Conservation (phyloP, 345 rosid genomes). For the Arabidopsis suecica region DNA sequence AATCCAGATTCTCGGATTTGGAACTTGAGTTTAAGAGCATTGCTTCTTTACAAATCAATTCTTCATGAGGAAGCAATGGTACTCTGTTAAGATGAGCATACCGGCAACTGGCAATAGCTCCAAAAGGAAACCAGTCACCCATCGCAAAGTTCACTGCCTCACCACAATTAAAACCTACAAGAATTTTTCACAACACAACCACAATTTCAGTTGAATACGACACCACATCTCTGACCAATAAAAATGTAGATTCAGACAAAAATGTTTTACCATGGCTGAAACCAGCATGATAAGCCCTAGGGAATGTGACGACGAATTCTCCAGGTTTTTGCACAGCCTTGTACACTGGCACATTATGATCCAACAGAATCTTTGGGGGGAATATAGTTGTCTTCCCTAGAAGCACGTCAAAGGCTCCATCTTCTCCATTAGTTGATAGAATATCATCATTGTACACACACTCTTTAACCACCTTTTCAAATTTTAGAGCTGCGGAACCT, state of each 20-base stretch:
- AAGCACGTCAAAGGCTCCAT: slow-evolving; percentile 98
- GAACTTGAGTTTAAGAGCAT: slow-evolving; percentile 64
- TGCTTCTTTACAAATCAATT: slow-evolving; percentile 95
- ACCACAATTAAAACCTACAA: slow-evolving; percentile 94
- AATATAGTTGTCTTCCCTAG: slow-evolving; percentile 96
- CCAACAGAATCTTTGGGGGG: slow-evolving; percentile 87
- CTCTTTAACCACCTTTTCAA: slow-evolving; percentile 92
- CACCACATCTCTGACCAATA: slow-evolving; percentile 1
- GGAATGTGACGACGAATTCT: slow-evolving; percentile 88
- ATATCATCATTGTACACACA: slow-evolving; percentile 81
- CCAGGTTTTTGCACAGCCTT: slow-evolving; percentile 99
- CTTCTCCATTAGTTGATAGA: slow-evolving; percentile 77
- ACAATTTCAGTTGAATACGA: background rate
- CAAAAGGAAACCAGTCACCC: slow-evolving; percentile 96
- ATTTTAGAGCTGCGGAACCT: slow-evolving; percentile 86
- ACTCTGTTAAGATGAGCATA: slow-evolving; percentile 89
- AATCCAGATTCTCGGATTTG: slow-evolving; percentile 64
- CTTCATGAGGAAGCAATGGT: slow-evolving; percentile 98
- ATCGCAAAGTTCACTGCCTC: slow-evolving; percentile 99
- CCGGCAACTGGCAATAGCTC: slow-evolving; percentile 91
- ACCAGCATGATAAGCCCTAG: slow-evolving; percentile 99
- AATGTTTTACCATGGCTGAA: slow-evolving; percentile 86
- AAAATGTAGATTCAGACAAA: background rate
- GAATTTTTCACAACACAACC: slow-evolving; percentile 32
- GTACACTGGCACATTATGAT: slow-evolving; percentile 88